Base-by-base conservation (phyloP, 2,329 filamentous ascomycete genomes). In the Pestalotiopsis sp. region DNA sequence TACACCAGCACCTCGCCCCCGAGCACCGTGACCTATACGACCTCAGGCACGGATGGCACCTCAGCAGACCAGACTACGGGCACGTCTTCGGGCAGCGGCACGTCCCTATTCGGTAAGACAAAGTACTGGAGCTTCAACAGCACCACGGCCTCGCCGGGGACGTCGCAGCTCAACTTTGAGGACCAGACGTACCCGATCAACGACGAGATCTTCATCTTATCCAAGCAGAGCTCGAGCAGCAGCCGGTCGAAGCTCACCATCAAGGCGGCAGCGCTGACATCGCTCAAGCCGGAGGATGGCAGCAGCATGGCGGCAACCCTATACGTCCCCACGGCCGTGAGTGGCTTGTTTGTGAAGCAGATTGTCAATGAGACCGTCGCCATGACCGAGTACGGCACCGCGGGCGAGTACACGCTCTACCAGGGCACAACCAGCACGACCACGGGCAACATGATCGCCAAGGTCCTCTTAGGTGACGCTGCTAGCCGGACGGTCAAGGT, bases 181-280 rank as follows among this genome's bases (percentile, higher is more conserved):
- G 57, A 59, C 25, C 57, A 59, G 57, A 59, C 57, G 57, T 59
- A 59, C 17, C 57, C 57, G 11, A 59, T 59, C 57, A 27, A 59
- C 23, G 57, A 59, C 23, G 27, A 27, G 4, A 59, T 59, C 3
- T 59, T 59, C 11, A 59, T 59, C 57, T 23, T 59, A 12, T 36
- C 57, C 23, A 59, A 59, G 57, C 57, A 59, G 57, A 59, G 57
- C 57, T 36, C 57, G 31, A 36, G 31, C 57, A 59, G 57, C 25
- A 59, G 57, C 57, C 57, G 57, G 3, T 59, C 57, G 14, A 36
- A 36, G 31, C 57, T 59, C 0, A 59, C 57, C 12, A 59, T 59
- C 25, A 59, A 9, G 27, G 57, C 57, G 20, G 57, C 57, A 4
- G 57, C 57, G 25, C 57, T 59, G n/a, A 59, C 57, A 4, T 59